Percentiles rank a stretch among this genome's conserved stretches.
Evolutionary conservation across 73 alveolate genomes (phyloP).

Genomic region (Paramecium biaurelia): DNA sequence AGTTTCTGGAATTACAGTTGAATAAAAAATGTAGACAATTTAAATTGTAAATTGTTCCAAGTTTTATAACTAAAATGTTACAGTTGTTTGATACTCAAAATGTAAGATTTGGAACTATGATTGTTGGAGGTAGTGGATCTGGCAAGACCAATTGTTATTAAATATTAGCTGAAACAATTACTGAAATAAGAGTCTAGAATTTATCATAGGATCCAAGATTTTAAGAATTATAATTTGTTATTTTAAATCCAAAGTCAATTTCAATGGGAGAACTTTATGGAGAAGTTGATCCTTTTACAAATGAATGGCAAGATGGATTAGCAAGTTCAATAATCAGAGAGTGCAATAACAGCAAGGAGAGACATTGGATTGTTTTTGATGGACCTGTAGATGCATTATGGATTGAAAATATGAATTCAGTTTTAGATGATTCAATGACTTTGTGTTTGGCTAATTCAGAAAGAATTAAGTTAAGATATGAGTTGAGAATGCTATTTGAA

Average conservation of each 20-base stretch:
- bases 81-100: conserved; percentile 92
- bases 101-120: conserved; percentile 97
- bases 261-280: conserved; percentile 96
- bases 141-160: conserved; percentile 94
- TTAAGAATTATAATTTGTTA: conserved; percentile 76
- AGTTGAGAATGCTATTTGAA: conserved; percentile 78
- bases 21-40: conserved; percentile 66
- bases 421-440: conserved; percentile 84
- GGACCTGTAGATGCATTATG: conserved; percentile 94
- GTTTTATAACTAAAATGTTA: conserved; percentile 84
- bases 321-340: conserved; percentile 95
- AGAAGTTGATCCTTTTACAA: conserved; percentile 88
- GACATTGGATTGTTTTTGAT: conserved; percentile 91
- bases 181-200: conserved; percentile 80
- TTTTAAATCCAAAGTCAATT: conserved; percentile 93
- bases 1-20: conserved; percentile 68
- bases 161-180: conserved; percentile 87
- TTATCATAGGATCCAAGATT: conserved; percentile 77
- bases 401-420: conserved; percentile 92
- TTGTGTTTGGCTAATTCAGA: conserved; percentile 85
- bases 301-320: conserved; percentile 97
- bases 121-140: conserved; percentile 95
- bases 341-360: conserved; percentile 71
- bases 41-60: conserved; percentile 77
- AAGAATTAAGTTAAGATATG: conserved; percentile 77